Conservation (phyloP, 108 stramenopile species). For the Nannochloropsis salina region DNA sequence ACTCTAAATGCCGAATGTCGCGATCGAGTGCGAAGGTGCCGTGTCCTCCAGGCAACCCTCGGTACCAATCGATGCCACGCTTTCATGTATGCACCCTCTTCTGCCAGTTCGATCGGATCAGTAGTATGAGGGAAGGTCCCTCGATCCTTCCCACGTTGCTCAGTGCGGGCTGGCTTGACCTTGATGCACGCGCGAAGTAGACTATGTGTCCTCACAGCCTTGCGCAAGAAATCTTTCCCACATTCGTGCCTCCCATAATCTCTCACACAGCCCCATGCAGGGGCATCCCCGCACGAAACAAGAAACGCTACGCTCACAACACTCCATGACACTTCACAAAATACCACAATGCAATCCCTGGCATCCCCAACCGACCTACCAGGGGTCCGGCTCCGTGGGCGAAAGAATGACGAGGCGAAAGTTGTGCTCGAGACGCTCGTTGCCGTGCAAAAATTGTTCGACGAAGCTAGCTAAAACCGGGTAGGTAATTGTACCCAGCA, state of each 20-base stretch:
- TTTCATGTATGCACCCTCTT: background rate
- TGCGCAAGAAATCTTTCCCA: too few species aligned
- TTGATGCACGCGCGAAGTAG: background rate
- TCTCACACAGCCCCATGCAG: too few species aligned
- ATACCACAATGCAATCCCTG: too few species aligned
- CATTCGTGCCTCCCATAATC: too few species aligned
- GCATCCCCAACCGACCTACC: background rate
- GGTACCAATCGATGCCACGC: background rate
- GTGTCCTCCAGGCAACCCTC: background rate
- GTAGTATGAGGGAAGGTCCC: slow-evolving; percentile 16
- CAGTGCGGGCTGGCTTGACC: slow-evolving; percentile 19
- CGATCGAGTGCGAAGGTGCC: slow-evolving; percentile 5
- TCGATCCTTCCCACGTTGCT: slow-evolving; percentile 13
- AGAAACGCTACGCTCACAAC: too few species aligned
- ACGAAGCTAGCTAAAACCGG: slow-evolving; percentile 8
- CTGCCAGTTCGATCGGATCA: background rate
- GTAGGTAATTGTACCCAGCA: background rate
- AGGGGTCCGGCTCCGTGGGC: background rate
- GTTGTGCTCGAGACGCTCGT: slow-evolving; percentile 3
- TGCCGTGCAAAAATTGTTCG: background rate
- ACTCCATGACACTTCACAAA: too few species aligned
- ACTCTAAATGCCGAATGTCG: background rate
- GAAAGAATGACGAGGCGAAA: background rate
- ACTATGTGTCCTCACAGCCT: too few species aligned
- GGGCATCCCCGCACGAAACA: too few species aligned